Conservation (phyloP, 2,329 filamentous ascomycete genomes). For the Xenoacremonium recifei region DNA sequence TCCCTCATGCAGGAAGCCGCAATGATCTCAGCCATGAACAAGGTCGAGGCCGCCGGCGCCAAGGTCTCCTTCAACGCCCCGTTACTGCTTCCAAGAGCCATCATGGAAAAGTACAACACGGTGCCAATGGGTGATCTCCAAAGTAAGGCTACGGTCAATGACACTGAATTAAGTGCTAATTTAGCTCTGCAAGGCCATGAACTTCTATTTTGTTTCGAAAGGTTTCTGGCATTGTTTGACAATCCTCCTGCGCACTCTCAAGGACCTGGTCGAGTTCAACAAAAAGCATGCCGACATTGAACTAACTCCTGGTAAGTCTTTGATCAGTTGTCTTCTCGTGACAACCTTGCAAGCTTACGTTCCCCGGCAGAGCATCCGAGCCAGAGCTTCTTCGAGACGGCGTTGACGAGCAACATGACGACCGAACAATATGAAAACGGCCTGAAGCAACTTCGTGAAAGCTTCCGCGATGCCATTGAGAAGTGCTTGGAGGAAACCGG, state of each 20-base stretch:
- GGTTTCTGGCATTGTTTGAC: constrained; percentile 7
- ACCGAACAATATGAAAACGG: constrained; percentile 3
- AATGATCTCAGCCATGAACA: constrained; percentile 2
- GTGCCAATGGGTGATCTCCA: neutral
- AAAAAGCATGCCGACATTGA: constrained; percentile 5
- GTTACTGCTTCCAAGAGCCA: constrained; percentile 1
- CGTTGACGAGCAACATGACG: constrained; percentile 3
- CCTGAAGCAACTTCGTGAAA: constrained; percentile 4
- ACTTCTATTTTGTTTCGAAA: neutral
- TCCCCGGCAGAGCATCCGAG: constrained; percentile 7
- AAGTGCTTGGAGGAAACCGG: constrained; percentile 4
- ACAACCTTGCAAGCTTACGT: neutral
- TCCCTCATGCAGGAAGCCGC: neutral
- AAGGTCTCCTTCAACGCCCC: constrained; percentile 1
- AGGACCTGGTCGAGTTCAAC: constrained; percentile 8
- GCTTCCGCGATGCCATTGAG: constrained; percentile 4
- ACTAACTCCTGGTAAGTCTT: constrained; percentile 5
- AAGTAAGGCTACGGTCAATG: neutral
- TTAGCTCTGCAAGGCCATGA: neutral
- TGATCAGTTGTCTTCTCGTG: neutral
- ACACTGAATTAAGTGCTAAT: neutral
- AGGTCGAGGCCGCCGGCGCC: neutral
- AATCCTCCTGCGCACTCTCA: constrained; percentile 1
- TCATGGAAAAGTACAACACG: constrained; percentile 1
- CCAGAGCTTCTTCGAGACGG: constrained; percentile 6